phyloP scores from a whole-genome alignment of 179 eudicot species.

The Patellifolia procumbens region DNA sequence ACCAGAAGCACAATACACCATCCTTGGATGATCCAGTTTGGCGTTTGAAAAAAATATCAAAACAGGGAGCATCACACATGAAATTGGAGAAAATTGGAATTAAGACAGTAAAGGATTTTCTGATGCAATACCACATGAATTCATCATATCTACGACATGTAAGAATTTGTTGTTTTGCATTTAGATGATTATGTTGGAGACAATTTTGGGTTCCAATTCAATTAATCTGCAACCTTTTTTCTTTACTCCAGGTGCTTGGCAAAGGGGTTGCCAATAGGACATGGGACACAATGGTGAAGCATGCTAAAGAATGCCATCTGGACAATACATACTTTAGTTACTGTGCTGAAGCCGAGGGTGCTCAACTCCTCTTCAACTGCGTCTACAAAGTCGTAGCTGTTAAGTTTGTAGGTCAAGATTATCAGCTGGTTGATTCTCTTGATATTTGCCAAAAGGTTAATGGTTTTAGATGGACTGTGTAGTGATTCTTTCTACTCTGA shows the following conservation, averaged over 20 bases:
- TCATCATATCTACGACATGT: slow-evolving; percentile 31
- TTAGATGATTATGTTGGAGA: neutral
- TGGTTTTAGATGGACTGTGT: too few species aligned
- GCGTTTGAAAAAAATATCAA: slow-evolving; percentile 42
- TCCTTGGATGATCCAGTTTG: slow-evolving; percentile 44
- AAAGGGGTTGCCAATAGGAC: slow-evolving; percentile 40
- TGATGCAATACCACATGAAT: slow-evolving; percentile 34
- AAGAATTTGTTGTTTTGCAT: slow-evolving; percentile 15
- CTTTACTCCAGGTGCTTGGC: slow-evolving; percentile 37
- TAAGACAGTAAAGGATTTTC: slow-evolving; percentile 44
- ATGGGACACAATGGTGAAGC: slow-evolving; percentile 45
- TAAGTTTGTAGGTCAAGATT: slow-evolving; percentile 36
- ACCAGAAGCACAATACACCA: slow-evolving; percentile 45
- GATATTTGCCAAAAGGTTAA: slow-evolving; percentile 37
- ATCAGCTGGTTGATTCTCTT: slow-evolving; percentile 33
- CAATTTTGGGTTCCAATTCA: neutral
- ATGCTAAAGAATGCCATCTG: slow-evolving; percentile 42
- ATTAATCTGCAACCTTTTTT: neutral
- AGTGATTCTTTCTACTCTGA: neutral
- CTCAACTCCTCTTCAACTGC: slow-evolving; percentile 36
- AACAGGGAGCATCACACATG: slow-evolving; percentile 35
- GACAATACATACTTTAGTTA: slow-evolving; percentile 33
- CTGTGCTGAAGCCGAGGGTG: slow-evolving; percentile 20
- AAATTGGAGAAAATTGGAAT: slow-evolving; percentile 36
- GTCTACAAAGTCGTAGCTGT: slow-evolving; percentile 41